Evolutionary conservation across 306 rosid species (phyloP).

Genomic region (Potentilla sterilis): DNA sequence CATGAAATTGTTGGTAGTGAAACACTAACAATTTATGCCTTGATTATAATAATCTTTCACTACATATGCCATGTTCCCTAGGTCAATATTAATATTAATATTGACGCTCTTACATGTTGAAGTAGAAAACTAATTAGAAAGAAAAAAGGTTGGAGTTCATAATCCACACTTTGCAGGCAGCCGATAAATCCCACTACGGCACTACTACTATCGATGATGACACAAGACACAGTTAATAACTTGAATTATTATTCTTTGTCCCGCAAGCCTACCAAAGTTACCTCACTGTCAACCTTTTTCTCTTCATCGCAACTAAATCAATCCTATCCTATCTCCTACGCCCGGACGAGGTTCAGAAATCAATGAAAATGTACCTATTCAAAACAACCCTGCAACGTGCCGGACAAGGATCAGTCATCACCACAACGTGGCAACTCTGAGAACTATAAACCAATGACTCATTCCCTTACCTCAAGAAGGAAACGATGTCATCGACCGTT

Average conservation of each 20-base stretch:
- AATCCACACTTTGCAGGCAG: background rate
- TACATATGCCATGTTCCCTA: too few species aligned
- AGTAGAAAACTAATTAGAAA: background rate
- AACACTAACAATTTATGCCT: too few species aligned
- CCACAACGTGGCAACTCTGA: background rate
- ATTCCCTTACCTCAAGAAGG: background rate
- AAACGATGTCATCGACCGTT: too few species aligned
- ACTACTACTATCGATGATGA: background rate
- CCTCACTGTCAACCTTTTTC: background rate
- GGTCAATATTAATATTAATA: background rate
- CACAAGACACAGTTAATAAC: background rate
- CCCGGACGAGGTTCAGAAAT: background rate
- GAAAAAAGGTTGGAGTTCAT: background rate
- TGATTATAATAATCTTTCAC: too few species aligned
- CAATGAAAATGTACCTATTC: background rate
- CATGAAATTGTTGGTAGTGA: too few species aligned
- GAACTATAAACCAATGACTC: background rate
- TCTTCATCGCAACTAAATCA: background rate
- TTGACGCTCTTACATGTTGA: background rate
- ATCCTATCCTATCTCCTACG: background rate
- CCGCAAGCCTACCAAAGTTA: background rate
- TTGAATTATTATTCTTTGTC: background rate
- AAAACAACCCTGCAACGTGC: background rate
- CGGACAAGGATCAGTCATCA: background rate
- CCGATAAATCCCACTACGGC: conserved; percentile 1